These are phyloP conservation scores for Ceratocystis eucalypticola DNA, from an alignment of 2,329 filamentous ascomycete species.

Conservation along the genomic window DNA sequence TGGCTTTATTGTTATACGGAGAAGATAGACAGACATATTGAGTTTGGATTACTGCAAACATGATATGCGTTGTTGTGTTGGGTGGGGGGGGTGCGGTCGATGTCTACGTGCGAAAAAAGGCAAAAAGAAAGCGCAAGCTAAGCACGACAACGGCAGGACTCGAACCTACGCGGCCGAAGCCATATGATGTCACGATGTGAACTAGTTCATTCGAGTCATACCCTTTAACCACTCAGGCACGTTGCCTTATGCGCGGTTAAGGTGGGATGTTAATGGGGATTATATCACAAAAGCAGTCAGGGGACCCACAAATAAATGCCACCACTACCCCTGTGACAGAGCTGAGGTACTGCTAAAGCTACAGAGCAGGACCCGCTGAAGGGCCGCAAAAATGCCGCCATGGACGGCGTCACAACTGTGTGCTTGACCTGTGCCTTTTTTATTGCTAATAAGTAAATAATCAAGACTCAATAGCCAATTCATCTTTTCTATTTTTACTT, in stretches of 20 bases:
- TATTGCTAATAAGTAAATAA: too few relatives aligned
- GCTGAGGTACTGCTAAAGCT: too few relatives aligned
- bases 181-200: constrained; percentile 16
- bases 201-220: constrained; percentile 16
- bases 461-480: too few relatives aligned
- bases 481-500: too few relatives aligned
- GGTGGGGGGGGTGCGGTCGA: background rate
- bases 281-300: background rate
- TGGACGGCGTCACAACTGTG: too few relatives aligned
- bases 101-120: background rate
- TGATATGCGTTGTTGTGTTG: background rate
- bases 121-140: background rate
- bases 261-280: background rate
- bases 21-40: background rate
- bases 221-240: constrained; percentile 19
- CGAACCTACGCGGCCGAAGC: constrained; percentile 17
- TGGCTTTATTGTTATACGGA: background rate
- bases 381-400: too few relatives aligned
- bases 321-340: too few relatives aligned
- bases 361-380: too few relatives aligned
- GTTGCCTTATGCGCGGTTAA: constrained; percentile 5
- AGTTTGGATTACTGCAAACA: background rate
- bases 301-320: too few relatives aligned
- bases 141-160: constrained; percentile 17
- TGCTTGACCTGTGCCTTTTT: too few relatives aligned